Evolutionary conservation across 2,329 filamentous ascomycete species (phyloP).

Genomic region (Scedosporium dehoogii): DNA sequence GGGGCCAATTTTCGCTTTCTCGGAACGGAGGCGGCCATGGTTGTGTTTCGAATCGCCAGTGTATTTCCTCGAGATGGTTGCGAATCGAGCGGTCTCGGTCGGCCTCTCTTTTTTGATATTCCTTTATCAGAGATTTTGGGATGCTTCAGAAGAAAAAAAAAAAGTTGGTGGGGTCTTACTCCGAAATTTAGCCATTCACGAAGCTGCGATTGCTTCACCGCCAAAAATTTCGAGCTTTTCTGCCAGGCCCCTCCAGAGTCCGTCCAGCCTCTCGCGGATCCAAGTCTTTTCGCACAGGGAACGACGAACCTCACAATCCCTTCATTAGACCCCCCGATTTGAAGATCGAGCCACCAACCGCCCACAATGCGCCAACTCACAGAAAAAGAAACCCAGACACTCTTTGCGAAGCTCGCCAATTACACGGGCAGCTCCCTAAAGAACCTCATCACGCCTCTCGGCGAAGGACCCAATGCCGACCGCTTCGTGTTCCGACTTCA

Average conservation of each 20-base stretch:
- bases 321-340: neutral
- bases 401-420: conserved; percentile 87
- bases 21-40: conserved; percentile 3
- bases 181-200: conserved; percentile 6
- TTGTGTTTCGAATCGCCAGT: neutral
- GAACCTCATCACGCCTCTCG: conserved; percentile 67
- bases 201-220: conserved; percentile 10
- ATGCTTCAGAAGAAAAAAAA: neutral
- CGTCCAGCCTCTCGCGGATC: conserved; percentile 1
- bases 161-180: neutral
- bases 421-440: conserved; percentile 85
- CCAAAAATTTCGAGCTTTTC: conserved; percentile 18
- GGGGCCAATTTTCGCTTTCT: conserved; percentile 4
- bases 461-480: conserved; percentile 58
- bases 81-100: too few species aligned
- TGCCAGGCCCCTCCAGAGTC: conserved; percentile 12
- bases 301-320: neutral
- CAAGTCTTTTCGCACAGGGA: conserved; percentile 5
- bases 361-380: conserved; percentile 69
- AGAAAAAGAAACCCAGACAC: conserved; percentile 66
- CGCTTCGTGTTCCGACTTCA: conserved; percentile 81
- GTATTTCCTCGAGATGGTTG: neutral
- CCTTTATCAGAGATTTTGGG: neutral
- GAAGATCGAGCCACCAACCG: neutral
- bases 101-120: neutral